A percentile compares a stretch with the other conserved stretches of the same genome.
These are phyloP conservation scores for Aegilops longissima DNA, from an alignment of 176 grass and related monocot species.

Conservation along the genomic window DNA sequence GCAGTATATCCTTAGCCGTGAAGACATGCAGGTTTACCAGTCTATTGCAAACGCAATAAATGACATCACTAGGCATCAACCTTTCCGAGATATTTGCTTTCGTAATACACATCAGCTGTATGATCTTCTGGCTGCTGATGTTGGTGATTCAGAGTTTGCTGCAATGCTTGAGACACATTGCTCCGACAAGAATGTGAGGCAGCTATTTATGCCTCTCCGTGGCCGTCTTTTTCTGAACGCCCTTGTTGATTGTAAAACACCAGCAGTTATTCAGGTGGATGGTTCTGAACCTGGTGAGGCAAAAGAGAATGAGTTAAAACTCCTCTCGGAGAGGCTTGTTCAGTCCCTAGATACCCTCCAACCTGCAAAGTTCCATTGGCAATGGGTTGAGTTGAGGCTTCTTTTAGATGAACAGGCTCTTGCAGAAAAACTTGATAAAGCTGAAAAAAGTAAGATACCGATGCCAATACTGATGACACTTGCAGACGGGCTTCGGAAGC, in stretches of 20 bases:
- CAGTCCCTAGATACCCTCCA: slow-evolving; percentile 90
- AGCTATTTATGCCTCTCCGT: slow-evolving; percentile 80
- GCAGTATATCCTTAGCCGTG: slow-evolving; percentile 73
- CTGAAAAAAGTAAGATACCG: slow-evolving; percentile 26
- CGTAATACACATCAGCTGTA: slow-evolving; percentile 77
- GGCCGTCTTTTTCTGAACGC: slow-evolving; percentile 90
- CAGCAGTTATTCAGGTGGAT: slow-evolving; percentile 55
- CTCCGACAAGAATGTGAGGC: slow-evolving; percentile 77
- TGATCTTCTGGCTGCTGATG: slow-evolving; percentile 77
- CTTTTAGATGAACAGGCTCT: slow-evolving; percentile 98
- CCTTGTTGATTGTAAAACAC: slow-evolving; percentile 84
- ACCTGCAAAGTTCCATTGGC: slow-evolving; percentile 98
- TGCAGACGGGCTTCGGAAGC: slow-evolving; percentile 75
- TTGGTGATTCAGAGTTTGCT: slow-evolving; percentile 90
- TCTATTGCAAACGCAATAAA: slow-evolving; percentile 62
- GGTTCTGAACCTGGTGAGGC: slow-evolving; percentile 52
- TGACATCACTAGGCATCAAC: slow-evolving; percentile 80
- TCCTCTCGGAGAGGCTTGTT: slow-evolving; percentile 72
- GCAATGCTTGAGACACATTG: slow-evolving; percentile 70
- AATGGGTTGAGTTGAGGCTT: slow-evolving; percentile 96
- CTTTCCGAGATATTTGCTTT: slow-evolving; percentile 89
- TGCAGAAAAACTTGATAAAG: slow-evolving; percentile 70
- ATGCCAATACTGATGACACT: slow-evolving; percentile 45
- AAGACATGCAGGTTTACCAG: slow-evolving; percentile 74
- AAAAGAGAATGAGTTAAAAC: slow-evolving; percentile 72